phyloP scores from a whole-genome alignment of 768 basidiomycete species.

The Amanita subjunquillea region DNA sequence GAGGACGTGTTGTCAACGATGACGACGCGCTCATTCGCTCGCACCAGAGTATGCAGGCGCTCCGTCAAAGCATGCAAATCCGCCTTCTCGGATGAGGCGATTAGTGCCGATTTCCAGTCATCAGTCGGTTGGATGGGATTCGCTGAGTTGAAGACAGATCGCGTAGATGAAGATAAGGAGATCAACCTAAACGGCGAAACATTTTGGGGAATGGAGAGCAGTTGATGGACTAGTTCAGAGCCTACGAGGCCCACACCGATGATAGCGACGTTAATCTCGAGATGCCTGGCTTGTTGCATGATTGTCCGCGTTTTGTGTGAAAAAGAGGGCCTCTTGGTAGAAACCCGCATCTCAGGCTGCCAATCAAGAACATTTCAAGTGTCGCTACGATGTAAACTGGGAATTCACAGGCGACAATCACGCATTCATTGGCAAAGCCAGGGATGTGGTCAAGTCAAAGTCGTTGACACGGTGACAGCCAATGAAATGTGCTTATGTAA shows the following conservation, averaged over 20 bases:
- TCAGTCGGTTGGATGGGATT: constrained; percentile 25
- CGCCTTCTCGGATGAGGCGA: constrained; percentile 30
- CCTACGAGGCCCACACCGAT: constrained; percentile 94
- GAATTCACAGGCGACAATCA: background rate
- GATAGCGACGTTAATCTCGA: constrained; percentile 50
- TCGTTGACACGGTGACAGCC: background rate
- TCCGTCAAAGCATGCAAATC: constrained; percentile 38
- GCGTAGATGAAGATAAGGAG: constrained; percentile 59
- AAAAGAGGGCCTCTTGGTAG: background rate
- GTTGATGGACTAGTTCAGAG: constrained; percentile 73
- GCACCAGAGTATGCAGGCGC: constrained; percentile 37
- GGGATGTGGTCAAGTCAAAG: too few relatives aligned
- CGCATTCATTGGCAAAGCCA: too few relatives aligned
- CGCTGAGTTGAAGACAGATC: constrained; percentile 39
- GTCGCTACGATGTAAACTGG: background rate
- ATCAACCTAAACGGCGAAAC: constrained; percentile 50
- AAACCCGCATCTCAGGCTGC: background rate
- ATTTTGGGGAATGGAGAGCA: constrained; percentile 53
- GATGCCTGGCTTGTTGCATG: constrained; percentile 1
- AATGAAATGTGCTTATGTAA: background rate
- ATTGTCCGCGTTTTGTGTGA: background rate
- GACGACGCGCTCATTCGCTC: constrained; percentile 39
- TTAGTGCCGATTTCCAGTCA: constrained; percentile 28
- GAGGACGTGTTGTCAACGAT: constrained; percentile 93
- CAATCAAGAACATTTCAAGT: background rate